A percentile compares a stretch with the other conserved stretches of the same genome.
Evolutionary conservation across 176 grass and related monocot genomes (phyloP).

Genomic region (Cenchrus americanus): DNA sequence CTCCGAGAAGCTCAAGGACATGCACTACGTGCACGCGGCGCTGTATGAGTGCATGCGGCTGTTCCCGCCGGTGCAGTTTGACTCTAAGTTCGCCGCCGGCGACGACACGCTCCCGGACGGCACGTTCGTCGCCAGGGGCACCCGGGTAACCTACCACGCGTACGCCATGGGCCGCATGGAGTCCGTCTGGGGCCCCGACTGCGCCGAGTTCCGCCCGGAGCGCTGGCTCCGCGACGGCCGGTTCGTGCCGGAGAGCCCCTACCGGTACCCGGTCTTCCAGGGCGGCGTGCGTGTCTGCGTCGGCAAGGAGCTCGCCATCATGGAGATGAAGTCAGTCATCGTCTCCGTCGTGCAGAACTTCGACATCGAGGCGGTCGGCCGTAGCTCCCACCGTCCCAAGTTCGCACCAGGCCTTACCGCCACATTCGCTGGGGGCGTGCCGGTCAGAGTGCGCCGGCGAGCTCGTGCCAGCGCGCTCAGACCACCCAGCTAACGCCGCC

Average conservation of each 20-base stretch:
- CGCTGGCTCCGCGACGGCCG: conserved; percentile 59
- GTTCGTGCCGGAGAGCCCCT: conserved; percentile 74
- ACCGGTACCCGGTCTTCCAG: conserved; percentile 88
- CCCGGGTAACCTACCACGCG: conserved; percentile 72
- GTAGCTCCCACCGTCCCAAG: conserved; percentile 52
- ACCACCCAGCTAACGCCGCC: conserved; percentile 11
- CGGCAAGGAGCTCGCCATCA: conserved; percentile 85
- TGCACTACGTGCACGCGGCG: conserved; percentile 87
- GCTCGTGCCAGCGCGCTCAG: conserved; percentile 1
- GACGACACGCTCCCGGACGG: conserved; percentile 83
- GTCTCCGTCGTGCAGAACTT: conserved; percentile 67
- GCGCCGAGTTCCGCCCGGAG: conserved; percentile 65
- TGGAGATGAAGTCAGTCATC: conserved; percentile 86
- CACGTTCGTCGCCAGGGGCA: conserved; percentile 56
- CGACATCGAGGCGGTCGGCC: conserved; percentile 58
- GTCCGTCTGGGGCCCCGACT: conserved; percentile 78
- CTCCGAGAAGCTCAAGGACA: conserved; percentile 52
- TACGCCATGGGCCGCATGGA: conserved; percentile 92
- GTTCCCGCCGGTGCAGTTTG: conserved; percentile 86
- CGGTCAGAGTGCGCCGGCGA: conserved; percentile 64
- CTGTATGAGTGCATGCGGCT: conserved; percentile 78
- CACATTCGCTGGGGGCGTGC: conserved; percentile 68
- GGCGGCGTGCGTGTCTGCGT: conserved; percentile 79
- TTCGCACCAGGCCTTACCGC: conserved; percentile 74
- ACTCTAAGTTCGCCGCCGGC: conserved; percentile 72